phyloP scores from a whole-genome alignment of 2,329 filamentous ascomycete species.

The Tolypocladium capitatum region DNA sequence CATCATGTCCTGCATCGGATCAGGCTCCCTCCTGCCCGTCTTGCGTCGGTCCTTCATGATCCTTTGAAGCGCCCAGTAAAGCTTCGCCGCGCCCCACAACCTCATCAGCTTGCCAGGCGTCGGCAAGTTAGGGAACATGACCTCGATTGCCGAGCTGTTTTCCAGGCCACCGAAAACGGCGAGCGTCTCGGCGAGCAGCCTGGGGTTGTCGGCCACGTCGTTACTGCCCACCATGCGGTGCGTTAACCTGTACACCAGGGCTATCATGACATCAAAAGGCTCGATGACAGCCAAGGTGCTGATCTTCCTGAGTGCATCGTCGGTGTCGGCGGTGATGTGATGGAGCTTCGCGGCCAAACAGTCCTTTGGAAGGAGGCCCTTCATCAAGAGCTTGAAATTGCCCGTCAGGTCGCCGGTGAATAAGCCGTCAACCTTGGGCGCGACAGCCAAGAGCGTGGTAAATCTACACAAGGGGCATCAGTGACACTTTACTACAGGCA shows the following conservation, averaged over 20 bases:
- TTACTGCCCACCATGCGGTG: constrained; percentile 40
- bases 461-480: constrained; percentile 9
- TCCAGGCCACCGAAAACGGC: constrained; percentile 34
- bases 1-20: constrained; percentile 39
- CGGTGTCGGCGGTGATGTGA: constrained; percentile 27
- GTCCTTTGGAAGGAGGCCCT: constrained; percentile 23
- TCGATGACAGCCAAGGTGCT: constrained; percentile 17
- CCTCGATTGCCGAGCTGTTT: constrained; percentile 23
- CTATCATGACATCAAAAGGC: constrained; percentile 40
- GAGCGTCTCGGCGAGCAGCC: constrained; percentile 27
- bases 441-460: constrained; percentile 16
- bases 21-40: constrained; percentile 27
- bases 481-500: neutral
- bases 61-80: constrained; percentile 34
- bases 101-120: constrained; percentile 28
- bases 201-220: constrained; percentile 36
- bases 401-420: constrained; percentile 9
- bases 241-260: constrained; percentile 41
- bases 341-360: constrained; percentile 25
- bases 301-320: constrained; percentile 1
- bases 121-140: constrained; percentile 41
- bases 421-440: constrained; percentile 10
- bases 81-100: constrained; percentile 27
- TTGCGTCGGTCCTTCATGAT: constrained; percentile 32
- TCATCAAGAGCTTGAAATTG: constrained; percentile 16